Conservation (phyloP, 2,329 filamentous ascomycete species). For the Pyrenophora teres region DNA sequence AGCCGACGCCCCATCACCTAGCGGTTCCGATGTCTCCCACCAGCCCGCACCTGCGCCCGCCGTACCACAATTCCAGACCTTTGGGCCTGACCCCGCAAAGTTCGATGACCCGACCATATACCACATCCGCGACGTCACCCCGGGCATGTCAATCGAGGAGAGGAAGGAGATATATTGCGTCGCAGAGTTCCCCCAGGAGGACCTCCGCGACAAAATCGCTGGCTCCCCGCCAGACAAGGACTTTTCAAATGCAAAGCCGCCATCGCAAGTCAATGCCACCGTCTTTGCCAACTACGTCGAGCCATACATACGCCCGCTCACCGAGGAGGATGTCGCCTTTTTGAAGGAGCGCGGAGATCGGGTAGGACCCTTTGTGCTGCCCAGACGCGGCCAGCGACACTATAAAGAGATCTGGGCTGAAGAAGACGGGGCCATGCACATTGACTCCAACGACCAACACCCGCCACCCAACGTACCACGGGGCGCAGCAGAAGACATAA, state of each 20-base stretch:
- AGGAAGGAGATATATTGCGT: slow-evolving; percentile 89
- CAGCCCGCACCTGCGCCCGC: slow-evolving; percentile 65
- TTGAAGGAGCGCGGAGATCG: slow-evolving; percentile 86
- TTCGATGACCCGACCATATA: slow-evolving; percentile 92
- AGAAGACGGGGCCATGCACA: slow-evolving; percentile 80
- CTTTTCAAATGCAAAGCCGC: slow-evolving; percentile 91
- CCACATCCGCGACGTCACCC: slow-evolving; percentile 77
- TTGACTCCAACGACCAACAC: slow-evolving; percentile 71
- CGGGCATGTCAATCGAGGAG: slow-evolving; percentile 81
- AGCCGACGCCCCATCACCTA: slow-evolving; percentile 67
- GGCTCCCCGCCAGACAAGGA: slow-evolving; percentile 91
- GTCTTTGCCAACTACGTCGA: slow-evolving; percentile 94
- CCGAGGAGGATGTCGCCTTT: slow-evolving; percentile 93
- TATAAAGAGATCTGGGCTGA: slow-evolving; percentile 94
- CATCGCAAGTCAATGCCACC: slow-evolving; percentile 89
- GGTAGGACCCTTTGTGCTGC: slow-evolving; percentile 80
- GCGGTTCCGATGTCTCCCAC: slow-evolving; percentile 60
- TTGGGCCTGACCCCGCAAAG: slow-evolving; percentile 89
- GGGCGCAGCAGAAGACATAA: slow-evolving; percentile 83
- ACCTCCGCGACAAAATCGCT: slow-evolving; percentile 82
- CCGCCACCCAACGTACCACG: slow-evolving; percentile 80
- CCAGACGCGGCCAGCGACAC: slow-evolving; percentile 79
- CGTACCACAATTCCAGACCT: slow-evolving; percentile 77
- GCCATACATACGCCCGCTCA: slow-evolving; percentile 85
- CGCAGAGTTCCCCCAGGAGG: slow-evolving; percentile 76